Evolutionary conservation across 768 basidiomycete species (phyloP), one percentile per base, ranked within the genome.

Genomic region (Sporobolomyces pararoseus): DNA sequence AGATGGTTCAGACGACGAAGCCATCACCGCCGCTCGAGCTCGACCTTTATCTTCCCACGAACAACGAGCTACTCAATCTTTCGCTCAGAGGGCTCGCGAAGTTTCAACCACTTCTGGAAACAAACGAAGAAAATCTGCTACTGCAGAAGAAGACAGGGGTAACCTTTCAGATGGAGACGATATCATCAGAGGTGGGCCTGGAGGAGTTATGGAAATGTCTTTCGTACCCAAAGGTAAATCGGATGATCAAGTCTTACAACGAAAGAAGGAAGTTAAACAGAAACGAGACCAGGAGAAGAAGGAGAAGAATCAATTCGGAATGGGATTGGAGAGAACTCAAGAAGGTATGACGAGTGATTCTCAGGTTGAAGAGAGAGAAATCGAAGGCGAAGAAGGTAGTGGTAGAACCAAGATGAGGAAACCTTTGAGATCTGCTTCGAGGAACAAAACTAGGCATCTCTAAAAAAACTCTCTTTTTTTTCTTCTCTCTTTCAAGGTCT

Each of bases 381-480:
- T 78, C 4, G 76, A 76, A 31, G 89, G 88, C 71, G 84, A 83
- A 68, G 89, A 90, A 59, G 82, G 87, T 75, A 84, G 83, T 49
- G 94, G 95, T n/a, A 83, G 95, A 79, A 87, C 84, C 39, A 84
- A 89, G 44, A 84, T 90, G 75, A 82, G 94, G 78, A 85, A 86
- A 76, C 89, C 87, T 13, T 83, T 88, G 60, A 84, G 95, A 60
- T 96, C 91, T 78, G 95, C 93, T 35, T 91, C 90, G 79, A 91
- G 87, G 82, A 97, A 94, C 79, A 85, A 84, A 52, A 70, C 66
- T 32, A 37, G 70, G 31, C 61, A 57, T 31, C 16, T 74, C 53
- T 61, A 68, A 55, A 42, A n/a, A 9, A 17, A 42, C 39, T 42
- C 39, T 42, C 39, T 42, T 17, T 9, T 42, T 9, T 42, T 9